Evolutionary conservation across 2,329 filamentous ascomycete genomes (phyloP), one percentile per base, ranked within the genome.

Genomic region (Ophioceras dolichostomum): DNA sequence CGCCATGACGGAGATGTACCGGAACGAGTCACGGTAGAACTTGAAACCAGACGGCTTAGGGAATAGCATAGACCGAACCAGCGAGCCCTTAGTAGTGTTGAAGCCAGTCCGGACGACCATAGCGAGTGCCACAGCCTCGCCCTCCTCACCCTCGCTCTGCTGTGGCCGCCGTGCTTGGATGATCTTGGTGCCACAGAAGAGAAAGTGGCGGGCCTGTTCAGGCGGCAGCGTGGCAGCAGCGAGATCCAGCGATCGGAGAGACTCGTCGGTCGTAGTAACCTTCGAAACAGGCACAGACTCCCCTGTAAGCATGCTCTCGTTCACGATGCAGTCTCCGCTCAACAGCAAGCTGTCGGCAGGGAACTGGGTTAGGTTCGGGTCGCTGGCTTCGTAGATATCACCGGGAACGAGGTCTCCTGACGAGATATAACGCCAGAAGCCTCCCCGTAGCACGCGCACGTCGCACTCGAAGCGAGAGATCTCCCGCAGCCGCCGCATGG

Each of bases 21-120:
- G 78, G 61, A 98, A 98, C 0, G 89, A 95, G 57, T 98, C 91
- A 30, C 86, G 77, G 57, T 98, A 98, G 55, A 98, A 98, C 51
- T 93, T 96, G 73, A 98, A 98, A 0, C 89, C 89, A 1, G 89
- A 94, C 2, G 91, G 91, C 53, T 98, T 98, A 0, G 91, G 93
- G 54, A 98, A 98, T 27, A 98, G 72, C 89, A 98, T 98, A 1
- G 91, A 96, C 18, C 91, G 82, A 41, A 98, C 87, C 14, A 98
- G 65, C 9, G 91, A 85, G 18, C 91, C 91, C 56, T 98, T 98
- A 2, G 91, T 98, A 0, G 91, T 98, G 55, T 93, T 93, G 61
- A 98, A 98, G 2, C 91, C 91, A 3, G 88, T 98, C 43, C 91
- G 76, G 20, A 95, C 79, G 13, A 94, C 87, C 60, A 98, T 79